Base-by-base conservation (phyloP, 257 asterid genomes). In the Fraxinus americana region DNA sequence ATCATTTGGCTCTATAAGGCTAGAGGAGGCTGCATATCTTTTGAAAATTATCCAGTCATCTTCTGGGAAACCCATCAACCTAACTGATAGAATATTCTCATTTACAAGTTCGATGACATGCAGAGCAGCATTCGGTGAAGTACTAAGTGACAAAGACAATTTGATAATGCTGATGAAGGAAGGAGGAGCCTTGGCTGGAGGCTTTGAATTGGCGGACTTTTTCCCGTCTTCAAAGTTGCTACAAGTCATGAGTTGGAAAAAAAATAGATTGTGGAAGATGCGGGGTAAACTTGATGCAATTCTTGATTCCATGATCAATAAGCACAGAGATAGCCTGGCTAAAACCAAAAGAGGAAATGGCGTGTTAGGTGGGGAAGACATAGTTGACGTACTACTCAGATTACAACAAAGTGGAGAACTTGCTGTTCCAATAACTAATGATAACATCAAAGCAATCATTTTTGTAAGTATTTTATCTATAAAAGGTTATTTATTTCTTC, bases 401-500 rank as follows among this genome's bases (percentile, higher is more conserved):
- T 25, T 77, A 12, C 54, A 0, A 69, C 59, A 77, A 4, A 71
- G 59, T 69, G 81, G 63, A 9, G 75, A 23, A 29, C 75, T 67
- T 68, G 25, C 34, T 9, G 38, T 68, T 7, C 48, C 75, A 7
- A 68, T 77, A 48, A 52, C 75, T n/a, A 23, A 21, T 21, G 71
- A 77, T 34, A 77, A 77, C 63, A 77, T 77, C 13, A 77, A 77
- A 70, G 75, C 76, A 68, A n/a, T 77, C 45, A 69, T 77, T 13
- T 68, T 67, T 77, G 75, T 77, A 52, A 68, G 80, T 52, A 5
- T 7, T 39, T 75, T 45, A 45, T 43, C 13, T 12, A 43, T 11
- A 43, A 11, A 2, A 43, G 7, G 21, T 43, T 43, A 43, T 12
- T 43, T 3, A 43, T 11, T 43, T 43, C 50, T 43, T 43, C 50